Base-by-base conservation (phyloP, 2,329 filamentous ascomycete genomes). In the Coleophoma cylindrospora region DNA sequence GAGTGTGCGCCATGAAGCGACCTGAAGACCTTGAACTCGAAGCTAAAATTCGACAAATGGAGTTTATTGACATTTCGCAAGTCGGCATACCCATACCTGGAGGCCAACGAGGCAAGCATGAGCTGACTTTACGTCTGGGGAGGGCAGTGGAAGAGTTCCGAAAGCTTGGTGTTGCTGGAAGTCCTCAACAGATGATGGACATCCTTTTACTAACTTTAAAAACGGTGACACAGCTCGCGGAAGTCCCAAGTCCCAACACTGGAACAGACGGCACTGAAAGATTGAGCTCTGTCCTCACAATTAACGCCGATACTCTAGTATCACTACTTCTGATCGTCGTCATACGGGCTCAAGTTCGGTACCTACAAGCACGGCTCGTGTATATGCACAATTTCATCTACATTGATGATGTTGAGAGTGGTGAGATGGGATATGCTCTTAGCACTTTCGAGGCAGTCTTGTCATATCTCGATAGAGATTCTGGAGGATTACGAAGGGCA, bases 371-470 rank as follows among this genome's bases (percentile, higher is more conserved):
- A 3, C 81, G 92, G 17, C 73, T 99, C 43, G 77, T 87, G n/a
- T 99, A 97, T 66, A 96, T 97, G 77, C 87, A 92, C 40, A 90
- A 95, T 62, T 99, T 96, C 64, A 94, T 96, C 58, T 99, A 96
- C 68, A 91, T 96, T 46, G 94, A 97, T 60, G 94, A 99, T 69
- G 91, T 99, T 9, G 94, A 99, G 58, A 95, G 84, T 54, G 94
- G 94, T 45, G 94, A 99, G 70, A 86, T 95, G 75, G 94, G 94
- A 9, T 99, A 99, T 68, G 91, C 92, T 0, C 70, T 99, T 46
- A 97, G 92, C 68, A 99, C 94, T 0, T 89, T 97, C 53, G 94
- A 99, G 67, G 94, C 91, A 7, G 94, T 99, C 0, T 70, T 99
- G 34, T 84, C 89, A 1, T 97, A 99, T 65, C 79, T 99, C 3